These are phyloP conservation scores for Geotrichum australiense DNA, from an alignment of 1,139 yeast species.

Conservation along the genomic window DNA sequence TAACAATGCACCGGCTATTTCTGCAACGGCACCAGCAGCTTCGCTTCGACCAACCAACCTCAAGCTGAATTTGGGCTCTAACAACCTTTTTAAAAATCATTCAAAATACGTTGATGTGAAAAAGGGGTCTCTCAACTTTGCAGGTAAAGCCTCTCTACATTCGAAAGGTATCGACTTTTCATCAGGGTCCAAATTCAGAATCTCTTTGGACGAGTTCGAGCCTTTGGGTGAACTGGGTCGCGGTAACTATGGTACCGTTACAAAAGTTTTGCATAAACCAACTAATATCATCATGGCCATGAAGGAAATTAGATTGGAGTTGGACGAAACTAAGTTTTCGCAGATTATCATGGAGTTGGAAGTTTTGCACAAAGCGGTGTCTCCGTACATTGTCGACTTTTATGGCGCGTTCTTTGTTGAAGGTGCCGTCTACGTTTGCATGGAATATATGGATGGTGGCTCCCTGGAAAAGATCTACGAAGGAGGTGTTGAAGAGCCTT, in stretches of 20 bases:
- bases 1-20: not conserved
- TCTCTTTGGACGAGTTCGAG: slow-evolving; percentile 81
- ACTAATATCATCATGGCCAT: slow-evolving; percentile 91
- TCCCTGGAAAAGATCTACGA: slow-evolving; percentile 79
- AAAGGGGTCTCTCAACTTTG: slow-evolving; percentile 84
- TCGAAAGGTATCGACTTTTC: slow-evolving; percentile 88
- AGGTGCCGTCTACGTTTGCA: slow-evolving; percentile 97
- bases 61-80: slow-evolving; percentile 13
- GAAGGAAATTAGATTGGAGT: slow-evolving; percentile 89
- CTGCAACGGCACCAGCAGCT: slow-evolving; percentile 7
- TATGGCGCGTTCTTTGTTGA: slow-evolving; percentile 96
- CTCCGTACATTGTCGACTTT: slow-evolving; percentile 89
- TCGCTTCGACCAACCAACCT: slow-evolving; percentile 13
- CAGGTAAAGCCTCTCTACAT: slow-evolving; percentile 88
- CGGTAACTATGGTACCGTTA: slow-evolving; percentile 94
- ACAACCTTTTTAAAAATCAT: slow-evolving; percentile 58
- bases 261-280: slow-evolving; percentile 90
- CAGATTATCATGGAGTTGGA: slow-evolving; percentile 96
- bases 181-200: slow-evolving; percentile 78
- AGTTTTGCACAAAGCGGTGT: slow-evolving; percentile 80
- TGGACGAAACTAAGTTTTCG: slow-evolving; percentile 84
- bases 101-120: slow-evolving; percentile 84
- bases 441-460: slow-evolving; percentile 98
- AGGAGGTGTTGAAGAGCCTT: slow-evolving; percentile 74
- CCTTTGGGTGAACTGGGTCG: slow-evolving; percentile 81